These are phyloP conservation scores for Trifolium dubium DNA, from an alignment of 306 rosid genomes.

Conservation along the genomic window DNA sequence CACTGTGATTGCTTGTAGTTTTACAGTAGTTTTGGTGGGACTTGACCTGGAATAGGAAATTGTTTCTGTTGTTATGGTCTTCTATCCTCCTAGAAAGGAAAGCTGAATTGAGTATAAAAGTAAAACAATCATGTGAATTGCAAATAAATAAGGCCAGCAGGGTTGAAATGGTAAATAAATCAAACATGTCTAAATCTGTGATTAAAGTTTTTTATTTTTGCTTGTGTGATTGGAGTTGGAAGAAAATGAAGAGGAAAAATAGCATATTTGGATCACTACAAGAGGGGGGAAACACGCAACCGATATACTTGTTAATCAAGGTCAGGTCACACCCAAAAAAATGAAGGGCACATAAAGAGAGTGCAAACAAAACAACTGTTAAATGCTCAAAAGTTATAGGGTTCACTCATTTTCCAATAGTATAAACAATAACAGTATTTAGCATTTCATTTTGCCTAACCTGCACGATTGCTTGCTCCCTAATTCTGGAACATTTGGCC, in stretches of 20 bases:
- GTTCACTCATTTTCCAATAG: constrained; percentile 23
- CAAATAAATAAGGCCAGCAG: constrained; percentile 12
- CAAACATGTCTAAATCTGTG: background rate
- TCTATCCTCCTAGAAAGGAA: constrained; percentile 31
- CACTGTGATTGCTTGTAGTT: constrained; percentile 29
- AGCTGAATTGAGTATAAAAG: constrained; percentile 21
- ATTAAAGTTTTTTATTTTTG: background rate
- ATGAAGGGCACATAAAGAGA: constrained; percentile 13
- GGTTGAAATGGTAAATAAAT: constrained; percentile 39
- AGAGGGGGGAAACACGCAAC: constrained; percentile 2
- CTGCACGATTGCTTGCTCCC: constrained; percentile 38
- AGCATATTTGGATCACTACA: background rate
- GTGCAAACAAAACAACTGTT: constrained; percentile 1
- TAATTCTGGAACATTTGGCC: constrained; percentile 41
- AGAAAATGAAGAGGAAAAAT: background rate
- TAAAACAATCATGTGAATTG: constrained; percentile 28
- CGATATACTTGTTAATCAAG: background rate
- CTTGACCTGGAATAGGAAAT: constrained; percentile 38
- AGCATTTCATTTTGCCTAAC: constrained; percentile 32
- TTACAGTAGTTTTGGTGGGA: constrained; percentile 33
- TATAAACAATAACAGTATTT: constrained; percentile 19
- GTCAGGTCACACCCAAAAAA: constrained; percentile 1
- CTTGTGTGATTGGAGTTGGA: constrained; percentile 6
- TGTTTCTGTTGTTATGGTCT: constrained; percentile 22
- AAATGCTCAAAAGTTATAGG: constrained; percentile 16